Evolutionary conservation across 345 rosid genomes (phyloP).

Genomic region (Arabis hirsuta): DNA sequence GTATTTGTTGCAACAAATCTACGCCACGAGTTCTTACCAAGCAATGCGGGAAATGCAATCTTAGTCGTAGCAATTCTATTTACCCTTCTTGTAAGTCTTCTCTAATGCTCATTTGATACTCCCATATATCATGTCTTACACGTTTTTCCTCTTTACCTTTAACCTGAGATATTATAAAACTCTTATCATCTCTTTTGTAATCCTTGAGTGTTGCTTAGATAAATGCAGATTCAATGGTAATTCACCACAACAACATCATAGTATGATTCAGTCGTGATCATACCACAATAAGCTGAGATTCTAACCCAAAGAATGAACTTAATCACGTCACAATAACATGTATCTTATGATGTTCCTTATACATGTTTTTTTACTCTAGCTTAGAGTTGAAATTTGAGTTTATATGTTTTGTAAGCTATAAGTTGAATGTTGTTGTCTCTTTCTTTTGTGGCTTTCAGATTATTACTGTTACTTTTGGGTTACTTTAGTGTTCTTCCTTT

Average conservation of each 20-base stretch:
- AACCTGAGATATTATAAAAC: background rate
- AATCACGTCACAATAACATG: background rate
- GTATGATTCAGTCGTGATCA: too few relatives aligned
- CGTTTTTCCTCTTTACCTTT: background rate
- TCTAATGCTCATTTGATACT: background rate
- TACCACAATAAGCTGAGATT: background rate
- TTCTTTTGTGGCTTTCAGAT: background rate
- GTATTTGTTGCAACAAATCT: constrained; percentile 88
- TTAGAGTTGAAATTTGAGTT: background rate
- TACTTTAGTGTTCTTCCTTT: constrained; percentile 12
- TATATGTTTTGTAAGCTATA: background rate
- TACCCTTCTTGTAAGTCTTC: constrained; percentile 68
- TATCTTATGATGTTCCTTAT: background rate
- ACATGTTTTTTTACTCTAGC: constrained; percentile 14
- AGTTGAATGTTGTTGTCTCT: background rate
- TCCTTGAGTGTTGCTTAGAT: too few relatives aligned
- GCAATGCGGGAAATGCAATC: constrained; percentile 72
- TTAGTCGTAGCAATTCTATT: constrained; percentile 68
- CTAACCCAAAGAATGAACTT: background rate
- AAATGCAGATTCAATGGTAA: constrained; percentile 2
- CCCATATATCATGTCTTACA: background rate
- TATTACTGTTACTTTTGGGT: background rate
- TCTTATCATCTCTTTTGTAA: background rate
- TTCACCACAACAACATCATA: too few relatives aligned
- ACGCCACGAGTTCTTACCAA: constrained; percentile 68